Evolutionary conservation across 805 yeast genomes (phyloP).

Genomic region (Wickerhamiella occidentalis): DNA sequence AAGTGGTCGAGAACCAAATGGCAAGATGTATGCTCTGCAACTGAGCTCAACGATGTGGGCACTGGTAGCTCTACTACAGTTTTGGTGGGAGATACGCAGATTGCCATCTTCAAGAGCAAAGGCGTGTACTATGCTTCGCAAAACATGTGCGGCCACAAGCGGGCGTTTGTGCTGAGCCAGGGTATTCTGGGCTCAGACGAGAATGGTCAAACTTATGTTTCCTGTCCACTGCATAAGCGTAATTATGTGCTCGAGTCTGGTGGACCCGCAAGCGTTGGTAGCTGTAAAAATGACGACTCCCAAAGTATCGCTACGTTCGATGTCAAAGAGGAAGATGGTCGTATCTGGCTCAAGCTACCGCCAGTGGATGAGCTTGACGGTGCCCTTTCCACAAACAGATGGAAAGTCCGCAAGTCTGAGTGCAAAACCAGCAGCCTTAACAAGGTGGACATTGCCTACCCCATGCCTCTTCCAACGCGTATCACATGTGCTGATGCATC

Average conservation of each 20-base stretch:
- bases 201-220: constrained; percentile 26
- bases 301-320: constrained; percentile 31
- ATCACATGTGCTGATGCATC: not conserved
- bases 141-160: constrained; percentile 33
- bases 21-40: constrained; percentile 24
- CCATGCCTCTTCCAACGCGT: not conserved
- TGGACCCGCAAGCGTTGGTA: constrained; percentile 22
- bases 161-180: constrained; percentile 31
- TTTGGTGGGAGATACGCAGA: constrained; percentile 29
- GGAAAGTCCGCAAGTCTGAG: constrained; percentile 25
- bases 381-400: constrained; percentile 27
- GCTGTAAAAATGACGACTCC: constrained; percentile 26
- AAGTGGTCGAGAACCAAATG: constrained; percentile 29
- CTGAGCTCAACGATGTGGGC: constrained; percentile 24
- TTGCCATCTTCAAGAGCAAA: constrained; percentile 29
- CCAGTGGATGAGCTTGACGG: constrained; percentile 28
- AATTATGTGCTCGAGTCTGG: constrained; percentile 25
- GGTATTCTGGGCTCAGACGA: constrained; percentile 29
- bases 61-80: constrained; percentile 29
- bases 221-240: constrained; percentile 32
- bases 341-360: constrained; percentile 27
- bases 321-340: constrained; percentile 27
- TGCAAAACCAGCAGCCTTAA: not conserved
- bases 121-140: constrained; percentile 31
- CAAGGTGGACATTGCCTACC: not conserved